phyloP scores from a whole-genome alignment of 23 red algal genomes.

The Gracilaria caudata region DNA sequence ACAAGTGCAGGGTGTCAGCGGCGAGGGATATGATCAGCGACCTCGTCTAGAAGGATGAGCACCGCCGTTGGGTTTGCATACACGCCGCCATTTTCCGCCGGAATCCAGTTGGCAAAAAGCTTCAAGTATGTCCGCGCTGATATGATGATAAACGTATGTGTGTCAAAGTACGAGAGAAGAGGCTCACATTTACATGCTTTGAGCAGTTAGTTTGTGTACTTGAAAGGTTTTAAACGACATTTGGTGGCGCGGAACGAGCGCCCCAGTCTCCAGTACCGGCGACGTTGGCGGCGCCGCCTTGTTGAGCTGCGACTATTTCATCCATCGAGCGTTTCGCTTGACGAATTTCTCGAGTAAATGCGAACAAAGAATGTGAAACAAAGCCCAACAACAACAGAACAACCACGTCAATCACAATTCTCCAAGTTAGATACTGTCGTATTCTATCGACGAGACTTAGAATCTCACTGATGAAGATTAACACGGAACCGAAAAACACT shows the following conservation, averaged over 20 bases:
- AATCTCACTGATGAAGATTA: background rate
- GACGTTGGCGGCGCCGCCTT: background rate
- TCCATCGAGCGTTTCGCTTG: conserved; percentile 15
- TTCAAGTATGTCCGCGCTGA: too few species aligned
- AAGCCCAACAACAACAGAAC: conserved; percentile 9
- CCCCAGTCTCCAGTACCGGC: background rate
- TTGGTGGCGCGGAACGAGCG: background rate
- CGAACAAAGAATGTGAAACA: background rate
- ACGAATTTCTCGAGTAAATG: background rate
- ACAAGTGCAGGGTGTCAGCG: too few species aligned
- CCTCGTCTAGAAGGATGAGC: too few species aligned
- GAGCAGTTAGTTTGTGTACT: conserved; percentile 7
- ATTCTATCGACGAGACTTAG: conserved; percentile 31
- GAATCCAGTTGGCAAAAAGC: too few species aligned
- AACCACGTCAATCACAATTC: conserved; percentile 11
- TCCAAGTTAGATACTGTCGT: conserved; percentile 15
- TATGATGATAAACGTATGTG: background rate
- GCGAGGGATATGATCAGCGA: too few species aligned
- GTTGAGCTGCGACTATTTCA: conserved; percentile 11
- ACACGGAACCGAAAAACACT: background rate
- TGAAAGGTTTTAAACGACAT: background rate
- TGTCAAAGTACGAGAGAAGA: background rate
- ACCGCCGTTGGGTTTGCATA: too few species aligned
- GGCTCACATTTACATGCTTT: background rate
- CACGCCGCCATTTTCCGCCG: too few species aligned